Base-by-base conservation (phyloP, 345 rosid genomes). In the Carallia brachiata region DNA sequence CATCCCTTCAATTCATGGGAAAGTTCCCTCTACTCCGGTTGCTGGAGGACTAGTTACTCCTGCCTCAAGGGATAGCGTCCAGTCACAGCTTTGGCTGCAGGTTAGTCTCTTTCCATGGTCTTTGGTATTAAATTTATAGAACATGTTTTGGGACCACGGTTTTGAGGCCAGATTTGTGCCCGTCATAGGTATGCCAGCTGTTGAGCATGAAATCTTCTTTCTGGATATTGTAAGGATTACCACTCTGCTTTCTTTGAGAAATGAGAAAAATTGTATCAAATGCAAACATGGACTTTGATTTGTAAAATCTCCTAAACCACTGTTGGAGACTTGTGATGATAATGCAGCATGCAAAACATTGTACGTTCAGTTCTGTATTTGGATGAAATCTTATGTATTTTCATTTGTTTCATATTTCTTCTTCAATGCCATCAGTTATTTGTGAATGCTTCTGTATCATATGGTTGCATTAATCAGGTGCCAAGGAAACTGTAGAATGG, bases 21-120 rank as follows among this genome's bases (percentile, higher is more conserved):
- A 92, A 75, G 91, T 84, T 76, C 83, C 97, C 73, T 77, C 89
- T 59, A 52, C 90, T 75, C 80, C 90, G 36, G 92, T 86, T 68
- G 75, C 93, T 17, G 96, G 93, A 73, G 91, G 86, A 52, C 72
- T 83, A 31, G 91, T 77, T 67, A 64, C 89, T 70, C 58, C 89
- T 68, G 87, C 83, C 67, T 82, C 97, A 28, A 85, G 92, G 72
- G 97, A 90, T 73, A 79, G 69, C 73, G 83, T 73, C 66, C 99
- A 90, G 57, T 72, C 97, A 47, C 96, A 85, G 69, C 82, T 86
- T 63, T 92, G 99, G 99, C 73, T 95, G 52, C 99, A 90, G 91
- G 97, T 92, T 27, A 55, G 19, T 66, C 36, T 61, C 47, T 34
- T 5, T 65, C 7, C 13, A 57, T 27, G 34, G 28, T 27, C 12